Percentiles rank a stretch among this genome's conserved stretches.
These are phyloP conservation scores for Exophiala oligosperma DNA, from an alignment of 2,329 filamentous ascomycete genomes.

Conservation along the genomic window DNA sequence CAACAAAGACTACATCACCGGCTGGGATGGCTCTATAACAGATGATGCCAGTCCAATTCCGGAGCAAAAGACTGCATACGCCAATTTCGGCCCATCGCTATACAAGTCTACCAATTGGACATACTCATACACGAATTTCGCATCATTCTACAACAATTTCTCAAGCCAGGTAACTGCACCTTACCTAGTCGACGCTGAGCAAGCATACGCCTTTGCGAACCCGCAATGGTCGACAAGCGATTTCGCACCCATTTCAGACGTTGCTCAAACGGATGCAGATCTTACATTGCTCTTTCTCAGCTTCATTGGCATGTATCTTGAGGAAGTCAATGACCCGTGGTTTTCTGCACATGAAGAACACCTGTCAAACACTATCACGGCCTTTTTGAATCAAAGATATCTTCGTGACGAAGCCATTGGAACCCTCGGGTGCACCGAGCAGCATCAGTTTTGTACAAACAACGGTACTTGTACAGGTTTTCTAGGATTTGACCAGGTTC, in stretches of 20 bases:
- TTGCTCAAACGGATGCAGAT: slow-evolving; percentile 13
- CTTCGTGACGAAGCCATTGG: slow-evolving; percentile 16
- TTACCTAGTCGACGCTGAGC: slow-evolving; percentile 17
- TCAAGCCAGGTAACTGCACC: slow-evolving; percentile 11
- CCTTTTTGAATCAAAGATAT: slow-evolving; percentile 13
- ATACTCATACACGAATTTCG: slow-evolving; percentile 21
- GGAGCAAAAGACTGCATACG: slow-evolving; percentile 6
- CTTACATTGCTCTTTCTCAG: slow-evolving; percentile 20
- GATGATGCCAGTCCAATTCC: background rate
- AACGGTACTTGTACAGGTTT: slow-evolving; percentile 17
- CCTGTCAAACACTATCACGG: background rate
- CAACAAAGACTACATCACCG: slow-evolving; percentile 8
- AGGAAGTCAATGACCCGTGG: slow-evolving; percentile 22
- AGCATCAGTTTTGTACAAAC: slow-evolving; percentile 22
- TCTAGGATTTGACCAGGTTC: slow-evolving; percentile 20
- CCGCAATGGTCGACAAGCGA: slow-evolving; percentile 6
- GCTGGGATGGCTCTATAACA: slow-evolving; percentile 15
- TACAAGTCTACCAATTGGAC: slow-evolving; percentile 21
- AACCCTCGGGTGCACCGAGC: slow-evolving; percentile 22
- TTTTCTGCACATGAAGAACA: slow-evolving; percentile 18
- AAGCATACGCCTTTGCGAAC: slow-evolving; percentile 1
- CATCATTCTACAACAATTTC: slow-evolving; percentile 21
- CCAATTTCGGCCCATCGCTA: slow-evolving; percentile 16
- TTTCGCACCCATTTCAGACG: slow-evolving; percentile 17
- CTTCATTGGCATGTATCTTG: slow-evolving; percentile 21